Evolutionary conservation across 2,329 filamentous ascomycete genomes (phyloP).

Genomic region (Colletotrichum kahawae): DNA sequence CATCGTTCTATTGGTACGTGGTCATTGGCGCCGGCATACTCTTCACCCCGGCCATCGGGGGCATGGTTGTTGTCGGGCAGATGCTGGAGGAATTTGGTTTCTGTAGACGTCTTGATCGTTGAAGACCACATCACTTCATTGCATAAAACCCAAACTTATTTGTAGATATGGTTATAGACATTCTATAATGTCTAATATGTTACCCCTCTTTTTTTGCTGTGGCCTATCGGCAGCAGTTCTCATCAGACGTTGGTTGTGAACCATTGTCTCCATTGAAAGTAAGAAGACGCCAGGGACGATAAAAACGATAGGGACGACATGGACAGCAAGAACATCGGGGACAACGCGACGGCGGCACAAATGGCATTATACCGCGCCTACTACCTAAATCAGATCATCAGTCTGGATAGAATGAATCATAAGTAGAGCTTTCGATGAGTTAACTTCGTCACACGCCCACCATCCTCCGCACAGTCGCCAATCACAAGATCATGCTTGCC

Average conservation of each 20-base stretch:
- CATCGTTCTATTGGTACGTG: conserved; percentile 2
- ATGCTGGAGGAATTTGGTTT: conserved; percentile 11
- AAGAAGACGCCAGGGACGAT: too few relatives aligned
- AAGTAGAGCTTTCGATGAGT: background rate
- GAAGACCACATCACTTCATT: background rate
- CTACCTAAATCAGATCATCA: background rate
- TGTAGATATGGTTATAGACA: background rate
- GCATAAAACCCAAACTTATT: background rate
- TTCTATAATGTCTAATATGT: background rate
- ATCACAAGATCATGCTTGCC: background rate
- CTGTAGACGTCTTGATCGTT: conserved; percentile 9
- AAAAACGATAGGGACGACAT: too few relatives aligned
- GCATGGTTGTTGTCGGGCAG: conserved; percentile 10
- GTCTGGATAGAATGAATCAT: rapidly evolving
- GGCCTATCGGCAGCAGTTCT: too few relatives aligned
- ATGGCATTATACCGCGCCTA: background rate
- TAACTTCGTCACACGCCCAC: background rate
- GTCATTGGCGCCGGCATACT: background rate
- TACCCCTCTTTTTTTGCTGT: too few relatives aligned
- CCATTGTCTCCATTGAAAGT: too few relatives aligned
- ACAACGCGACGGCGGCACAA: too few relatives aligned
- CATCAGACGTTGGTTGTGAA: too few relatives aligned
- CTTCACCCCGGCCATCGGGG: conserved; percentile 11
- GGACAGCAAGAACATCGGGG: too few relatives aligned
- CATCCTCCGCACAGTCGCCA: background rate